Evolutionary conservation across 2,329 filamentous ascomycete genomes (phyloP).

Genomic region (Fusarium robinianum): DNA sequence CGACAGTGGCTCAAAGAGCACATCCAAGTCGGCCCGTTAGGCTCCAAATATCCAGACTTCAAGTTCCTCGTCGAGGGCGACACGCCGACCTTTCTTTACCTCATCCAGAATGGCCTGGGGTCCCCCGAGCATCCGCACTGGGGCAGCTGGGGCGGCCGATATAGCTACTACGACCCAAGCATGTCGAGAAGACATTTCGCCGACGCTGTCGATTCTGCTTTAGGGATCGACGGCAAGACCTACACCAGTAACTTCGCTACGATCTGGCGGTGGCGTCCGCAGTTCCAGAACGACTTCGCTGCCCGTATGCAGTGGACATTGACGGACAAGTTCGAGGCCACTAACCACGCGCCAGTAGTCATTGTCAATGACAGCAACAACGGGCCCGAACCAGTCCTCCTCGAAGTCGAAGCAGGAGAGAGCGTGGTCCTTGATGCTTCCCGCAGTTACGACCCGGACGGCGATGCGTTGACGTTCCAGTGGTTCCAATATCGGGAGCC

Average conservation of each 20-base stretch:
- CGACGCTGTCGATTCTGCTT: conserved; percentile 37
- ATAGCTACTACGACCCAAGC: conserved; percentile 39
- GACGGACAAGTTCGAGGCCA: conserved; percentile 34
- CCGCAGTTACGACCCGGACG: conserved; percentile 52
- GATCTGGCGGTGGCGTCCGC: conserved; percentile 49
- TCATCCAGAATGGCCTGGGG: conserved; percentile 36
- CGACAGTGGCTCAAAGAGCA: conserved; percentile 55
- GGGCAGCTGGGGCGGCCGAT: conserved; percentile 55
- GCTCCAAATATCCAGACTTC: conserved; percentile 49
- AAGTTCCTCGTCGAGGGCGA: conserved; percentile 56
- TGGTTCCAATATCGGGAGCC: conserved; percentile 55
- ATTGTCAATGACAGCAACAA: conserved; percentile 46
- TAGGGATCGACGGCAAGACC: conserved; percentile 34
- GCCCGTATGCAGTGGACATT: conserved; percentile 48
- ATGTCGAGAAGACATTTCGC: conserved; percentile 30
- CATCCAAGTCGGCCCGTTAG: conserved; percentile 53
- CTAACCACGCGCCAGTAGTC: conserved; percentile 53
- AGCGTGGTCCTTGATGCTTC: conserved; percentile 50
- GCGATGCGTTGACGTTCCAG: conserved; percentile 48
- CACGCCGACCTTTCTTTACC: conserved; percentile 53
- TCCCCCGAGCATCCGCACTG: conserved; percentile 50
- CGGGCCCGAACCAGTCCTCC: conserved; percentile 43
- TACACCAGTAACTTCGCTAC: conserved; percentile 40
- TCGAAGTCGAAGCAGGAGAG: conserved; percentile 46
- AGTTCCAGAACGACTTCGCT: conserved; percentile 49